phyloP scores from a whole-genome alignment of 352 stramenopile species.

The Blastocystis sp. region DNA sequence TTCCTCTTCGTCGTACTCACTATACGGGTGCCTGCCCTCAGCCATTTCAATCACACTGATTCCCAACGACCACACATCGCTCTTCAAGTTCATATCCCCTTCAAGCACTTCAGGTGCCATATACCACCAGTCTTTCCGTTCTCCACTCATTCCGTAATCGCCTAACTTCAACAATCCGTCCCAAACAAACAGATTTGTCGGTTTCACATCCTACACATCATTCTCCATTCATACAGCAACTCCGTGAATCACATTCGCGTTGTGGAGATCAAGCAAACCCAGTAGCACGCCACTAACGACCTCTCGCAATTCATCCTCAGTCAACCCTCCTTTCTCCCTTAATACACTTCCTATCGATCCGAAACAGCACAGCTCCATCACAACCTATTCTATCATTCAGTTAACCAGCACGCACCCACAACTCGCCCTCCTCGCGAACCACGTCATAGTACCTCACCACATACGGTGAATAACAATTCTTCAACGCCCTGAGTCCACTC shows the following conservation, averaged over 20 bases:
- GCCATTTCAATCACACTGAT: background rate
- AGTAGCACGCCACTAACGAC: background rate
- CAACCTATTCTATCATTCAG: background rate
- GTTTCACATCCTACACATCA: background rate
- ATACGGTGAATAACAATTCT: background rate
- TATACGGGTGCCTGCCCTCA: background rate
- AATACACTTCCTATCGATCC: background rate
- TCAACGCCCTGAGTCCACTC: background rate
- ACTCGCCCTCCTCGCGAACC: background rate
- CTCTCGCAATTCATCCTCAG: background rate
- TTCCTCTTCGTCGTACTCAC: background rate
- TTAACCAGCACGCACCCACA: background rate
- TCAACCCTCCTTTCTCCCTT: background rate
- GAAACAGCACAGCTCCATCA: background rate
- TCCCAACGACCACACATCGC: background rate
- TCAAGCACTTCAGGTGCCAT: background rate
- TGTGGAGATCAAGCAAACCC: background rate
- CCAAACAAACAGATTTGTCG: background rate
- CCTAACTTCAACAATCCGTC: background rate
- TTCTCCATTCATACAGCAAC: background rate
- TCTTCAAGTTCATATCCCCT: background rate
- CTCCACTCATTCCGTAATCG: background rate
- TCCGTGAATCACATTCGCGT: background rate
- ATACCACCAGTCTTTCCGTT: background rate
- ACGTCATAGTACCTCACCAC: background rate